Evolutionary conservation across 768 basidiomycete genomes (phyloP).

Genomic region (Strobilomyces echinocephalus): DNA sequence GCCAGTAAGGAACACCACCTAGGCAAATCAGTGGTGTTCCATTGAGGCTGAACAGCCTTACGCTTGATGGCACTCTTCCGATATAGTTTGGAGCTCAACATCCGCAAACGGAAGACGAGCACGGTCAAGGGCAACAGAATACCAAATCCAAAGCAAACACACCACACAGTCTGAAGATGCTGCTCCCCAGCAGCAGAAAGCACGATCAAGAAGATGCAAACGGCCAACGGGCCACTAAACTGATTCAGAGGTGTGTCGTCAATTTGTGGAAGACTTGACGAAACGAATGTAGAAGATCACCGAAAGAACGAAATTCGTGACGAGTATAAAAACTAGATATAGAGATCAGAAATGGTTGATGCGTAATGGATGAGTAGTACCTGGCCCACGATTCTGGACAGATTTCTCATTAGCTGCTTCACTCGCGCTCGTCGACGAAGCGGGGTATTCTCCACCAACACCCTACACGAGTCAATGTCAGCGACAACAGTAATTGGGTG

Average conservation of each 20-base stretch:
- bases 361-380: conserved; percentile 26
- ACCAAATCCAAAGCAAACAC: conserved; percentile 62
- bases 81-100: conserved; percentile 65
- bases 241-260: conserved; percentile 20
- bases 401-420: conserved; percentile 74
- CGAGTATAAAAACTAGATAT: conserved; percentile 61
- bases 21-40: conserved; percentile 2
- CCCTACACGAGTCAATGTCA: conserved; percentile 37
- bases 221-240: conserved; percentile 66
- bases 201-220: conserved; percentile 62
- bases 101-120: conserved; percentile 66
- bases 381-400: conserved; percentile 53
- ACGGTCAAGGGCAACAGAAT: conserved; percentile 61
- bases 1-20: conserved; percentile 56
- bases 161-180: conserved; percentile 62
- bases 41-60: conserved; percentile 18
- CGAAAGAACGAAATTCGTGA: conserved; percentile 66
- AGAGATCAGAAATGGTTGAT: background rate
- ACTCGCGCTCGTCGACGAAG: conserved; percentile 61
- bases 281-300: conserved; percentile 32
- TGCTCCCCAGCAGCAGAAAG: conserved; percentile 60
- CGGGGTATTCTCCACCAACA: conserved; percentile 76
- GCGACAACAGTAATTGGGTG: background rate
- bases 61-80: conserved; percentile 62
- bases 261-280: background rate